A percentile compares a stretch with the other conserved stretches of the same genome.
Conservation (phyloP, 352 stramenopile genomes). For the Blastocystis hominis region DNA sequence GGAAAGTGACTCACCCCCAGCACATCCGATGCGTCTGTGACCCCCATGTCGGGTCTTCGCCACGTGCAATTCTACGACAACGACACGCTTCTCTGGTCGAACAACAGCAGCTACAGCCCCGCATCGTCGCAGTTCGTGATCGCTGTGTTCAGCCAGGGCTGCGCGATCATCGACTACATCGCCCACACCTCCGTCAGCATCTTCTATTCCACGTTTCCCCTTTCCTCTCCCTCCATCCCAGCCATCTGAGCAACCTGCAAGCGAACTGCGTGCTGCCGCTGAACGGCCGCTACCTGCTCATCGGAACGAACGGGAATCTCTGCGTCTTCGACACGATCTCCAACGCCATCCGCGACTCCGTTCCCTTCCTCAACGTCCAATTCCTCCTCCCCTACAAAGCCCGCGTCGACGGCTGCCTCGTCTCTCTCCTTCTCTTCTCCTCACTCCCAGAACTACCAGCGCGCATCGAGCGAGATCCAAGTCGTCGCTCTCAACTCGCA, state of each 20-base stretch:
- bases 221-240: neutral
- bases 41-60: neutral
- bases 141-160: conserved; percentile 25
- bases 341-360: conserved; percentile 4
- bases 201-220: neutral
- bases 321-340: conserved; percentile 20
- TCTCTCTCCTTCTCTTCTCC: neutral
- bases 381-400: neutral
- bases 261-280: neutral
- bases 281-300: neutral
- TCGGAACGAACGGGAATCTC: conserved; percentile 15
- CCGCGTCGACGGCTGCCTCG: neutral
- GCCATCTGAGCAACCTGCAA: neutral
- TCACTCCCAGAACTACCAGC: neutral
- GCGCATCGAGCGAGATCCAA: neutral
- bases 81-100: conserved; percentile 50
- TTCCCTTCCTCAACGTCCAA: neutral
- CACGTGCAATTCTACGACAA: conserved; percentile 53
- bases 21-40: neutral
- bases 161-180: conserved; percentile 54
- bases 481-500: neutral
- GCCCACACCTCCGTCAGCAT: conserved; percentile 1
- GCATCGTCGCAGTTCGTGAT: conserved; percentile 29
- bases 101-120: neutral
- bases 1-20: conserved; percentile 1